Percentiles rank a stretch among this genome's conserved stretches.
These are phyloP conservation scores for Arabis hirsuta DNA, from an alignment of 345 rosid species.

Conservation along the genomic window DNA sequence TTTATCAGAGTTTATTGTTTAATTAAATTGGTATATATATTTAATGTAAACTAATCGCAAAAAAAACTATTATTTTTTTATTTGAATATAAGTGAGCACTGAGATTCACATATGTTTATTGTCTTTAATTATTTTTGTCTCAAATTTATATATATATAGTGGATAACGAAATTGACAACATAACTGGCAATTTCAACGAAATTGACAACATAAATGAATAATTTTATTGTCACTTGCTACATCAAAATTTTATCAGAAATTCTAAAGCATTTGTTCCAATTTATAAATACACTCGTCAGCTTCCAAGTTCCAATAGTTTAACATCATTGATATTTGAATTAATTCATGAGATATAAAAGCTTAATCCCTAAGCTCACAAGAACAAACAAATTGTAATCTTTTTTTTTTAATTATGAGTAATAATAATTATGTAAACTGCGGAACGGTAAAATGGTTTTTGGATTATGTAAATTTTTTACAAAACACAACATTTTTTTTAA, in stretches of 20 bases:
- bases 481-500: no score
- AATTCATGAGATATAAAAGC: background rate
- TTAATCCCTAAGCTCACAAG: background rate
- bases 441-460: background rate
- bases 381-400: background rate
- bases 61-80: no score
- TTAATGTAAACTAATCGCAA: constrained; percentile 19
- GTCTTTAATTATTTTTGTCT: background rate
- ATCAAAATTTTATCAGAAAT: background rate
- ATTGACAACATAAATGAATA: no score
- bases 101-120: constrained; percentile 1
- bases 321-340: no score
- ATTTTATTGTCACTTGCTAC: background rate
- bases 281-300: background rate
- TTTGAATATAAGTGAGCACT: background rate
- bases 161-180: no score
- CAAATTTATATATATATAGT: no score
- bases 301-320: background rate
- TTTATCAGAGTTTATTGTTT: background rate
- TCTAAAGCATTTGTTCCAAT: background rate
- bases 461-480: background rate
- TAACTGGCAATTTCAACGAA: no score
- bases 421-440: background rate
- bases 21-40: background rate
- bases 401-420: background rate